Base-by-base conservation (phyloP, 116 monocot genomes). In the Dioscorea cayenensis region DNA sequence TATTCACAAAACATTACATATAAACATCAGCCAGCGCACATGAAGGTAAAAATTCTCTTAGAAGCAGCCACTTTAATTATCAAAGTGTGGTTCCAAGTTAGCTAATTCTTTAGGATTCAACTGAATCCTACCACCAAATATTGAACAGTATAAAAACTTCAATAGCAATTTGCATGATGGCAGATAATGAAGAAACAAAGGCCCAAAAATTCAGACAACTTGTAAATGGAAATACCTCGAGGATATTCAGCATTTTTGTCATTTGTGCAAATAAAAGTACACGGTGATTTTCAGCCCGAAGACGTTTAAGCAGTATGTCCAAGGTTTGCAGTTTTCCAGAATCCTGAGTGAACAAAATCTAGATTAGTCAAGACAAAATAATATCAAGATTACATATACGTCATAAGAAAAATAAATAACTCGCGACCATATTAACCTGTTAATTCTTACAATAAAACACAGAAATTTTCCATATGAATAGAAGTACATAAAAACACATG, bases 161-260 rank as follows among this genome's bases (percentile, higher is more conserved):
- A 43, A 43, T 43, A 55, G 10, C 13, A 55, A 55, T 18, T 55
- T 19, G 55, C n/a, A 55, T 55, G 48, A 19, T 7, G n/a, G 36
- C 7, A n/a, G 18, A 19, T 25, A 68, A 49, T 14, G 36, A 50
- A 20, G 68, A 43, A 68, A 68, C 17, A 68, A 23, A 68, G 25
- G 18, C 48, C 12, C 36, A 60, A 36, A 60, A 4, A 36, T 10
- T 7, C 12, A 27, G 35, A 55, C 19, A 58, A 14, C 32, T 35
- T 32, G 17, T 5, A 52, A 70, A 58, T 9, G 36, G 17, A 67
- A 66, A 23, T 90, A 99, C 99, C 99, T 99, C 94, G 63, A 99
- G 84, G 78, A 99, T 99, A 76, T 99, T 79, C 70, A 99, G 77
- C 97, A 99, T 99, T 80, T 91, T 99, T 76, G 97, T 99, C 97